Conservation (phyloP, 495 filamentous ascomycete genomes). For the Lasiosphaeris hirsuta region DNA sequence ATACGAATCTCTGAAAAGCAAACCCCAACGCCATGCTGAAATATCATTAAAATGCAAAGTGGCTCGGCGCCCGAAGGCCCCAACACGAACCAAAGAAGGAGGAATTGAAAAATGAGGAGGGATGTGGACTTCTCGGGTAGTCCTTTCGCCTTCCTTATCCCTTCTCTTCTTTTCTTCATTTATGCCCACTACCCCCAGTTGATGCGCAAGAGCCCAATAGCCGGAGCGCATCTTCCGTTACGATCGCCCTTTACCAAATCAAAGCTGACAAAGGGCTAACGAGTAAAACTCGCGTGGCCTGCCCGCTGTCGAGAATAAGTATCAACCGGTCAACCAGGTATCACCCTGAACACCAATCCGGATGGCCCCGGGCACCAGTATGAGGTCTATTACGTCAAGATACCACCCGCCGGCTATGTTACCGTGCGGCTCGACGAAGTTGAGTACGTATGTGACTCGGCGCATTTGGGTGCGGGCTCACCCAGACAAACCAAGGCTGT, state of each 20-base stretch:
- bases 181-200: no score
- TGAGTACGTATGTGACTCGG: conserved; percentile 8
- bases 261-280: no score
- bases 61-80: no score
- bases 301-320: conserved; percentile 9
- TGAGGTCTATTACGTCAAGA: neutral
- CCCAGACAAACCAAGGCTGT: conserved; percentile 41
- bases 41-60: neutral
- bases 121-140: no score
- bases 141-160: neutral
- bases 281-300: neutral
- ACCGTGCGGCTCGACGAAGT: neutral
- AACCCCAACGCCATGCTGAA: conserved; percentile 21
- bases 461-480: conserved; percentile 11
- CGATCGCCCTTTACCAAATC: no score
- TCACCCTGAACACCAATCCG: conserved; percentile 38
- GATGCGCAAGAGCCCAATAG: no score
- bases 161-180: neutral
- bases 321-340: conserved; percentile 32
- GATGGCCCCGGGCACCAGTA: conserved; percentile 3
- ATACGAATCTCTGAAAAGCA: neutral
- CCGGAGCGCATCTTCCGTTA: no score
- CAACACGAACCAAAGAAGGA: no score
- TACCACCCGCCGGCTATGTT: neutral
- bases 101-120: no score